Percentiles rank a stretch among this genome's conserved stretches.
phyloP scores from a whole-genome alignment of 2,329 filamentous ascomycete species.

The Hymenoscyphus fraxineus region DNA sequence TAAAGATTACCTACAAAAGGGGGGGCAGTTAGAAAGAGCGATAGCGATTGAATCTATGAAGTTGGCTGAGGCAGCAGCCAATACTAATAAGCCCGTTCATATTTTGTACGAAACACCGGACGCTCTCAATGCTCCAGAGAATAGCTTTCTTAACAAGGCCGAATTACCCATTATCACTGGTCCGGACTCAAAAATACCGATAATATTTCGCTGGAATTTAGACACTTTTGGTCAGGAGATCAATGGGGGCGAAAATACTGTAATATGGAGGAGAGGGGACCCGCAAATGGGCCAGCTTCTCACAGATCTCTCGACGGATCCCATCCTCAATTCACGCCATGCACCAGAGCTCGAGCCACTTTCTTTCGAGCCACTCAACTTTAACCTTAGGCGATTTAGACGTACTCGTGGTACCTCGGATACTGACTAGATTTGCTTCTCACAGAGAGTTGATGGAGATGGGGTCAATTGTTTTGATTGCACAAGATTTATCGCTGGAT shows the following conservation, averaged over 20 bases:
- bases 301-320: background rate
- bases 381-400: no score
- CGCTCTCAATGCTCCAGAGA: background rate
- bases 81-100: background rate
- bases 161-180: background rate
- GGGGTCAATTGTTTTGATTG: no score
- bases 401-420: no score
- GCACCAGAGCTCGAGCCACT: no score
- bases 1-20: background rate
- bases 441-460: no score
- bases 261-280: background rate
- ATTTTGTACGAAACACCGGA: background rate
- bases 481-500: no score
- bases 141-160: background rate
- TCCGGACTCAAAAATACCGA: background rate
- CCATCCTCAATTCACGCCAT: no score
- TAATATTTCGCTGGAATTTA: background rate
- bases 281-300: background rate
- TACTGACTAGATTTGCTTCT: no score
- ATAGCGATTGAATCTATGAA: background rate
- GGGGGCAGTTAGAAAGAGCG: no score
- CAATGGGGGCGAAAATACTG: background rate
- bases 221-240: background rate
- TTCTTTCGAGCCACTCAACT: no score
- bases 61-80: background rate